Evolutionary conservation across 2,329 filamentous ascomycete genomes (phyloP).

Genomic region (Fusarium sp.): DNA sequence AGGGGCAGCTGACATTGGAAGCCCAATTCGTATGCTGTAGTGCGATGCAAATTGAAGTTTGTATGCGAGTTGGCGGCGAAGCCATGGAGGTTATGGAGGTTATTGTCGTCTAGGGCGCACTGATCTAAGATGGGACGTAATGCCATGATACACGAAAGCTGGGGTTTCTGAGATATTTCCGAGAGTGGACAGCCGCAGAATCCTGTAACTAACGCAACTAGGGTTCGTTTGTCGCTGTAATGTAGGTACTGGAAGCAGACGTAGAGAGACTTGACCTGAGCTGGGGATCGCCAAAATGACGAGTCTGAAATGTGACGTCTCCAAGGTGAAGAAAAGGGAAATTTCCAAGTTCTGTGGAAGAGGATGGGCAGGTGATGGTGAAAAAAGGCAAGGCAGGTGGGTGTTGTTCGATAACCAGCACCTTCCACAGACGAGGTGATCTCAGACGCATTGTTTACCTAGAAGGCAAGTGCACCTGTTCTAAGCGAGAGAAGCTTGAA

Average conservation of each 20-base stretch:
- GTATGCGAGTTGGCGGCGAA: conserved; percentile 32
- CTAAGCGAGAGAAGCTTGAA: conserved; percentile 20
- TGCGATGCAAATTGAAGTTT: conserved; percentile 13
- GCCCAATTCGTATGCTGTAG: conserved; percentile 7
- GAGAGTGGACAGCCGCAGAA: conserved; percentile 31
- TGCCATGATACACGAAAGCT: conserved; percentile 25
- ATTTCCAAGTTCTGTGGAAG: background rate
- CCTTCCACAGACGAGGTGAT: conserved; percentile 8
- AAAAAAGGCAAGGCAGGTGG: conserved; percentile 11
- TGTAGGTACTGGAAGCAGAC: background rate
- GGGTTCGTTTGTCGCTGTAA: conserved; percentile 13
- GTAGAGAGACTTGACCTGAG: conserved; percentile 1
- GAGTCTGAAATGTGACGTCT: conserved; percentile 40
- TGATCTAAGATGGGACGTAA: conserved; percentile 11
- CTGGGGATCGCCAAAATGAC: conserved; percentile 29
- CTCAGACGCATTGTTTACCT: conserved; percentile 10
- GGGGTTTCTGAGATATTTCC: conserved; percentile 35
- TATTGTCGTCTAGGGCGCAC: conserved; percentile 14
- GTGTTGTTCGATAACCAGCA: background rate
- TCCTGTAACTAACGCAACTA: conserved; percentile 19
- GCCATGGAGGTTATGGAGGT: conserved; percentile 13
- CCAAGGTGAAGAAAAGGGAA: conserved; percentile 15
- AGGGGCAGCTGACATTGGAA: conserved; percentile 35
- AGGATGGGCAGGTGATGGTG: conserved; percentile 23
- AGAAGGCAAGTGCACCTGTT: background rate